Conservation (phyloP, 2,329 filamentous ascomycete genomes). For the Bipolaris gigantea region DNA sequence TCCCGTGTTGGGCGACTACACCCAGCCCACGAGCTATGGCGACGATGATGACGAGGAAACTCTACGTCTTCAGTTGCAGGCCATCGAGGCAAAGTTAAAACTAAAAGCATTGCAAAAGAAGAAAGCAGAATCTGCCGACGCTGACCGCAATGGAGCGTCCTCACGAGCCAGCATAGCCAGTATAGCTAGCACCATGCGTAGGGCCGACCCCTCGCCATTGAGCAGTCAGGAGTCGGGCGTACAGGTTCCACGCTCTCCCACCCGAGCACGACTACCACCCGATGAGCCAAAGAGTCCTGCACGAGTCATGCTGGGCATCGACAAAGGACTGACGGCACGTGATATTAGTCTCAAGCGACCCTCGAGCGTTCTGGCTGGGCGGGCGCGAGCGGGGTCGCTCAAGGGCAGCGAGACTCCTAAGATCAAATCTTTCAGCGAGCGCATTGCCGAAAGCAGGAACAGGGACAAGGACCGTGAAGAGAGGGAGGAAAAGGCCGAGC, state of each 20-base stretch:
- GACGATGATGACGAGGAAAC: constrained; percentile 77
- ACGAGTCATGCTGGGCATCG: constrained; percentile 80
- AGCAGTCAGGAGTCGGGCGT: constrained; percentile 48
- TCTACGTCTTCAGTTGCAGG: constrained; percentile 79
- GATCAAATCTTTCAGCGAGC: constrained; percentile 76
- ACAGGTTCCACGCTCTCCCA: constrained; percentile 77
- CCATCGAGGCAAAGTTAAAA: constrained; percentile 84
- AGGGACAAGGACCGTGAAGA: constrained; percentile 49
- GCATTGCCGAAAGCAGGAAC: constrained; percentile 69
- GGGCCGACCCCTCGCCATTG: constrained; percentile 28
- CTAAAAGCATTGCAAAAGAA: constrained; percentile 78
- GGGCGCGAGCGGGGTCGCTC: constrained; percentile 49
- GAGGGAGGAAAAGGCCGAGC: constrained; percentile 49
- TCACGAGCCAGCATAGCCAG: constrained; percentile 36
- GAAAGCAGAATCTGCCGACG: constrained; percentile 27
- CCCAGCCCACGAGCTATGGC: constrained; percentile 12
- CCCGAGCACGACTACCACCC: constrained; percentile 52
- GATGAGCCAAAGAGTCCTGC: constrained; percentile 72
- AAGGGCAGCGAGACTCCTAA: constrained; percentile 27
- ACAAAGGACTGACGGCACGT: constrained; percentile 78
- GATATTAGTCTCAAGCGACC: constrained; percentile 80
- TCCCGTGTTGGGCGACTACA: constrained; percentile 25
- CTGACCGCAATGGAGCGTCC: constrained; percentile 24
- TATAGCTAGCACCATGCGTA: constrained; percentile 27
- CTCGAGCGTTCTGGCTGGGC: constrained; percentile 10